These are phyloP conservation scores for Phyllachora maydis DNA, from an alignment of 2,329 filamentous ascomycete species.

Conservation along the genomic window DNA sequence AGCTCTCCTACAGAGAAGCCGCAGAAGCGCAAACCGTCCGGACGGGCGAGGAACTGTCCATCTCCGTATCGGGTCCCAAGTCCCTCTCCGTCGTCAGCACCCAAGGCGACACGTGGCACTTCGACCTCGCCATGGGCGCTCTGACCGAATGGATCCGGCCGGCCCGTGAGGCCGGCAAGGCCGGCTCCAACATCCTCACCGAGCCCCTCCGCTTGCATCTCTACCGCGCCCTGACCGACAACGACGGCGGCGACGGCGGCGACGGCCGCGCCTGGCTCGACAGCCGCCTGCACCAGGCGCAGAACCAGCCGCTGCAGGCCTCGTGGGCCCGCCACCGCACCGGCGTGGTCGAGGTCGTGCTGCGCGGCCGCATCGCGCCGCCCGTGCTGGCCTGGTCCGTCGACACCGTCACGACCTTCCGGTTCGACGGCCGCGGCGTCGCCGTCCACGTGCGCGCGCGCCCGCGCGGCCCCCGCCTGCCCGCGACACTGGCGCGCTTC, in stretches of 20 bases:
- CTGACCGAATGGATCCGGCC: constrained; percentile 19
- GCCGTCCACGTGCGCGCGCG: constrained; percentile 25
- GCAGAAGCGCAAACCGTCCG: background rate
- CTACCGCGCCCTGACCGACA: constrained; percentile 46
- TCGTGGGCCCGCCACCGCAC: constrained; percentile 12
- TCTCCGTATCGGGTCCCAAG: too few species aligned
- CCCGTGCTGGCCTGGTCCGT: constrained; percentile 41
- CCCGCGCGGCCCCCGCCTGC: constrained; percentile 24
- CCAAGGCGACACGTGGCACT: constrained; percentile 17
- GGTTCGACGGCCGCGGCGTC: constrained; percentile 25
- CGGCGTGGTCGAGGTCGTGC: constrained; percentile 18
- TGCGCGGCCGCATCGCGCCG: constrained; percentile 35
- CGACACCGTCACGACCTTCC: constrained; percentile 29
- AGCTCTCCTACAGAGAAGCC: background rate
- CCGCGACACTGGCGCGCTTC: constrained; percentile 38
- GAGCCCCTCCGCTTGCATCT: constrained; percentile 27
- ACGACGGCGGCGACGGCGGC: constrained; percentile 32
- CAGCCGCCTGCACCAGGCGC: constrained; percentile 21
- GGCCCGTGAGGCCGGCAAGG: constrained; percentile 5
- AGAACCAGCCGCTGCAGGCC: constrained; percentile 16
- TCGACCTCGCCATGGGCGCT: constrained; percentile 20
- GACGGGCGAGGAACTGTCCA: background rate
- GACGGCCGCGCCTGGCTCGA: constrained; percentile 37
- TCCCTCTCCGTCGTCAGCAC: constrained; percentile 15
- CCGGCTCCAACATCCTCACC: constrained; percentile 24